phyloP scores from a whole-genome alignment of 495 filamentous ascomycete genomes.

The Neurospora sp. region DNA sequence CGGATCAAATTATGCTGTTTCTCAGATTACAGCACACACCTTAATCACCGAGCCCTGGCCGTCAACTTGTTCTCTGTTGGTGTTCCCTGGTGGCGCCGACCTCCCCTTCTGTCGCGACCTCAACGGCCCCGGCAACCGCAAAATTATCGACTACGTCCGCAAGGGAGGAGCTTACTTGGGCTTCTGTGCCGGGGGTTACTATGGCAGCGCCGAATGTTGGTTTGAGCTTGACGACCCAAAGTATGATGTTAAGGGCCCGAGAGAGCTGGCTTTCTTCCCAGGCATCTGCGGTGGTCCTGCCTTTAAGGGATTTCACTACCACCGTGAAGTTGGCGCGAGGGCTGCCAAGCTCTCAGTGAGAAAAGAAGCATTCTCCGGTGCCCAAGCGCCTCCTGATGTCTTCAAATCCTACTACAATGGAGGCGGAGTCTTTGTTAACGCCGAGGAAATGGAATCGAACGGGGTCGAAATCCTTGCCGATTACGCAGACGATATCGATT shows the following conservation, averaged over 20 bases:
- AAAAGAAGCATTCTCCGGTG: slow-evolving; percentile 46
- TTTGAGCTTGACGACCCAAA: slow-evolving; percentile 78
- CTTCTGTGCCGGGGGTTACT: slow-evolving; percentile 93
- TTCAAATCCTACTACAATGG: slow-evolving; percentile 90
- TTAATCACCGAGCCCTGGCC: slow-evolving; percentile 90
- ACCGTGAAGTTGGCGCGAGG: slow-evolving; percentile 75
- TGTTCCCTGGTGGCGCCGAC: slow-evolving; percentile 93
- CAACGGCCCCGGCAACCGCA: slow-evolving; percentile 78
- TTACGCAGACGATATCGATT: slow-evolving; percentile 65
- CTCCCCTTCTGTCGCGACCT: slow-evolving; percentile 81
- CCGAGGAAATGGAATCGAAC: slow-evolving; percentile 45
- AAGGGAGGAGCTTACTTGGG: slow-evolving; percentile 81
- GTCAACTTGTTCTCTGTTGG: slow-evolving; percentile 74
- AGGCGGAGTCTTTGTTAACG: slow-evolving; percentile 88
- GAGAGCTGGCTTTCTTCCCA: slow-evolving; percentile 83
- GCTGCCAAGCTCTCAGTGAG: slow-evolving; percentile 59
- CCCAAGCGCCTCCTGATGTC: slow-evolving; percentile 42
- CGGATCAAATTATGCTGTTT: slow-evolving; percentile 89
- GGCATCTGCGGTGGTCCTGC: slow-evolving; percentile 78
- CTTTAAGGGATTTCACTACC: slow-evolving; percentile 84
- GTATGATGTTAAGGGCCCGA: slow-evolving; percentile 75
- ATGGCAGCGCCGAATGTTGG: slow-evolving; percentile 69
- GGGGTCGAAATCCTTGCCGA: slow-evolving; percentile 75
- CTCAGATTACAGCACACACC: slow-evolving; percentile 64
- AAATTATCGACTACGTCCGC: slow-evolving; percentile 74